phyloP scores from a whole-genome alignment of 73 alveolate species.

The Paramecium biaurelia region DNA sequence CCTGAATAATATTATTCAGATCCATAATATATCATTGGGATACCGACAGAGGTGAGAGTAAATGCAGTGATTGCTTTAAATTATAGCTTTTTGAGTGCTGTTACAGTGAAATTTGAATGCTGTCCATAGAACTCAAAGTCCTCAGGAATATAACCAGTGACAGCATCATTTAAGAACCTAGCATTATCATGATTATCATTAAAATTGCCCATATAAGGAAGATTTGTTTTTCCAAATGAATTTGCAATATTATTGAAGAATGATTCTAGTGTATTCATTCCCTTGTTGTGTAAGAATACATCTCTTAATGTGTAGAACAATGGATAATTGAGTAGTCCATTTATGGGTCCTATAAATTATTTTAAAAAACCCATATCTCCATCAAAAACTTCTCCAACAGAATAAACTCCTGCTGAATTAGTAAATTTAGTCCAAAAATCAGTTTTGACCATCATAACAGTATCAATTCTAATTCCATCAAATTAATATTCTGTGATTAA shows the following conservation, averaged over 20 bases:
- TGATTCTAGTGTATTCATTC: slow-evolving; percentile 65
- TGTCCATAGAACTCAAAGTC: slow-evolving; percentile 28
- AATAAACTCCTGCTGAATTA: slow-evolving; percentile 81
- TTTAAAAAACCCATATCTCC: slow-evolving; percentile 72
- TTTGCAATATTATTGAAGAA: neutral
- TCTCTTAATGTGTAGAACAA: slow-evolving; percentile 78
- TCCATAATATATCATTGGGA: slow-evolving; percentile 96
- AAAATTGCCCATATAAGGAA: slow-evolving; percentile 67
- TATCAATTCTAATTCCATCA: slow-evolving; percentile 96
- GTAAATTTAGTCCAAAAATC: slow-evolving; percentile 91
- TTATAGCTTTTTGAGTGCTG: slow-evolving; percentile 39
- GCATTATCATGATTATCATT: slow-evolving; percentile 95
- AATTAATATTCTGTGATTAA: slow-evolving; percentile 74
- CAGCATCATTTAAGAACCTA: slow-evolving; percentile 81
- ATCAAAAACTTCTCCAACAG: slow-evolving; percentile 87
- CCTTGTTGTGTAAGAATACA: slow-evolving; percentile 66
- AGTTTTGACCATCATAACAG: slow-evolving; percentile 84
- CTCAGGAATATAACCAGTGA: neutral
- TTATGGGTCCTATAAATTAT: slow-evolving; percentile 80
- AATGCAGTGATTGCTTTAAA: slow-evolving; percentile 85
- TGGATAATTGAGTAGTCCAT: slow-evolving; percentile 92
- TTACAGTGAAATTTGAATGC: slow-evolving; percentile 10
- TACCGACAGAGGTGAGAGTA: slow-evolving; percentile 85
- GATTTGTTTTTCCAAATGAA: slow-evolving; percentile 51
- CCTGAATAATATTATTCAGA: slow-evolving; percentile 93